Base-by-base conservation (phyloP, 2,329 filamentous ascomycete species). In the Nakataea oryzae region DNA sequence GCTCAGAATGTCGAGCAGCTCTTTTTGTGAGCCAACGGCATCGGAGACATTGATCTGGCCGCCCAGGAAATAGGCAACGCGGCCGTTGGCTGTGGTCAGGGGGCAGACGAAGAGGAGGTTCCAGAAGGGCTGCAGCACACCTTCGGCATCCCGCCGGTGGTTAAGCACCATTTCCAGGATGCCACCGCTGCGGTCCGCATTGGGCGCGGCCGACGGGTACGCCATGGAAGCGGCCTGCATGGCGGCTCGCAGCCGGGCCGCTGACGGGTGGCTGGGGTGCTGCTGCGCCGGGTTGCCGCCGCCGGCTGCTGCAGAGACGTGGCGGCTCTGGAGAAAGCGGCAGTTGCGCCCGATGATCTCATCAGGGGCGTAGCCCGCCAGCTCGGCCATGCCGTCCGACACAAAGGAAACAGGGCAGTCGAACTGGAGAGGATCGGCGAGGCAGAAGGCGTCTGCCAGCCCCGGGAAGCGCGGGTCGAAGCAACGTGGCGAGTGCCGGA, bases 11-110 rank as follows among this genome's bases (percentile, higher is more conserved):
- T 74, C 75, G 56, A 86, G 64, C 7, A 86, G 74, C 63, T 85
- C 83, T 9, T 76, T 75, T 32, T 75, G 74, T 58, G 74, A 77
- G 61, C 79, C 76, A 47, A 85, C 75, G 0, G 78, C 79, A 3
- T 81, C 81, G 0, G 81, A 83, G 13, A 84, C 79, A 64, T 86
- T 81, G 61, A 86, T 77, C 65, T 86, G 81, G 0, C 78, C 82
- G 0, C 81, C 82, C 17, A 87, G 74, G 66, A 80, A 83, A 69
- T 79, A 84, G 0, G 73, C 74, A 1, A 81, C 70, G 7, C 76
- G 77, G 3, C 82, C 82, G 0, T 73, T 66, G 0, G 71, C 69
- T 63, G 84, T 78, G 28, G 76, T 73, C 0, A 87, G 70, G 0
- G 84, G 83, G 58, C 79, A 77, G 1, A 80, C 70, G 59, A 81